A percentile compares a stretch with the other conserved stretches of the same genome.
phyloP scores from a whole-genome alignment of 768 basidiomycete genomes.

The Serendipita sp. region DNA sequence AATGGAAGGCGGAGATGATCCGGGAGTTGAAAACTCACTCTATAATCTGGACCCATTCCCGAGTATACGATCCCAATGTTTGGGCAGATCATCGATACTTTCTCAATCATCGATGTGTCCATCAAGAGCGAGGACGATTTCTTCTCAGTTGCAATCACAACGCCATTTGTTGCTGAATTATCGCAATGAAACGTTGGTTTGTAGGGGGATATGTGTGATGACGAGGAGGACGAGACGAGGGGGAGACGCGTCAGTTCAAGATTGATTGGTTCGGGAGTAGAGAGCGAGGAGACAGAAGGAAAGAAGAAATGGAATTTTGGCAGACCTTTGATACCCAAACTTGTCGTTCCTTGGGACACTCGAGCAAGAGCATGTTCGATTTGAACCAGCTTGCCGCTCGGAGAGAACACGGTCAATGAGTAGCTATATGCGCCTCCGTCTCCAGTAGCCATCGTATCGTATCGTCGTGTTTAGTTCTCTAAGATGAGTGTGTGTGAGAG shows the following conservation, averaged over 20 bases:
- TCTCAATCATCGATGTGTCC: constrained; percentile 96
- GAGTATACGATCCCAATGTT: constrained; percentile 99
- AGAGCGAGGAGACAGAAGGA: too few relatives aligned
- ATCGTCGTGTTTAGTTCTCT: too few relatives aligned
- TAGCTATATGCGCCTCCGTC: constrained; percentile 85
- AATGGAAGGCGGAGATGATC: neutral
- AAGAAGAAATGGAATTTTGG: neutral
- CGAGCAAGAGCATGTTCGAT: constrained; percentile 99
- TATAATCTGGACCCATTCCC: constrained; percentile 98
- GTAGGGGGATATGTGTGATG: neutral
- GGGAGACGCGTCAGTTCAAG: neutral
- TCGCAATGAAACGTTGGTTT: too few relatives aligned
- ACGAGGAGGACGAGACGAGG: neutral
- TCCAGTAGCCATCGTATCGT: constrained; percentile 51
- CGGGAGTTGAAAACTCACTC: constrained; percentile 19
- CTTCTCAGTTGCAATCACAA: constrained; percentile 99
- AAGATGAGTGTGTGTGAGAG: too few relatives aligned
- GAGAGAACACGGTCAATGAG: constrained; percentile 98
- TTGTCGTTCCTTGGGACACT: constrained; percentile 88
- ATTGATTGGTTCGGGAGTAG: neutral
- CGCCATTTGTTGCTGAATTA: constrained; percentile 84
- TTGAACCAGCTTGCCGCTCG: constrained; percentile 96
- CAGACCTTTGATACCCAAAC: constrained; percentile 94
- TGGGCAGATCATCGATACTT: constrained; percentile 91
- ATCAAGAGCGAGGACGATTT: constrained; percentile 95